These are phyloP conservation scores for Vachellia pachyceras DNA, from an alignment of 306 rosid genomes.

Conservation along the genomic window DNA sequence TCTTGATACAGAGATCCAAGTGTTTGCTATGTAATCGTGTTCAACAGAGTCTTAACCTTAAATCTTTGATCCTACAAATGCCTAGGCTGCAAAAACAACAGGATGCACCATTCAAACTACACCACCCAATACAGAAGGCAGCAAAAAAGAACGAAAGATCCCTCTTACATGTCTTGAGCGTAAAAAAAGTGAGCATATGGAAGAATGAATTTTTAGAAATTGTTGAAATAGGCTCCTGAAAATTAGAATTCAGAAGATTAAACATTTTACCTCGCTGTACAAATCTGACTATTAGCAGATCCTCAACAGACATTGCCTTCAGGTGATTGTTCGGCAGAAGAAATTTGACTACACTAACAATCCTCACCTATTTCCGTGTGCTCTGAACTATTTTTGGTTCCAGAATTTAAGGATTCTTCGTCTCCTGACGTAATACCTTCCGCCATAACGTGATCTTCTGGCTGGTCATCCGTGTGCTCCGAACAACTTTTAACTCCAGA, in stretches of 20 bases:
- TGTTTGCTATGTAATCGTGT: constrained; percentile 54
- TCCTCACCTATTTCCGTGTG: constrained; percentile 53
- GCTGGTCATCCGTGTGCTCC: constrained; percentile 46
- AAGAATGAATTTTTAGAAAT: constrained; percentile 53
- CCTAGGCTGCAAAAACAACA: constrained; percentile 47
- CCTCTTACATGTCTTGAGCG: constrained; percentile 64
- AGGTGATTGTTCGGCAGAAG: constrained; percentile 57
- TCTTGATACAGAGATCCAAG: constrained; percentile 43
- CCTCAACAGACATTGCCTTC: constrained; percentile 53
- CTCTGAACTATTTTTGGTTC: constrained; percentile 41
- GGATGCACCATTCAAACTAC: constrained; percentile 57
- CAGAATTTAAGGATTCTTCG: neutral
- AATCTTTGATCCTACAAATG: constrained; percentile 57
- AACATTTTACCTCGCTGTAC: constrained; percentile 86
- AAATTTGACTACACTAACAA: constrained; percentile 39
- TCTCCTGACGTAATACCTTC: neutral
- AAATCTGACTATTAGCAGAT: constrained; percentile 58
- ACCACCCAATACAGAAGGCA: constrained; percentile 60
- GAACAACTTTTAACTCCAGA: constrained; percentile 18
- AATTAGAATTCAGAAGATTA: constrained; percentile 56
- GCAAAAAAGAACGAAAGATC: constrained; percentile 61
- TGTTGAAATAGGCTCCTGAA: constrained; percentile 52
- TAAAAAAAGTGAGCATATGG: constrained; percentile 44
- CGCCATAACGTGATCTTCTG: constrained; percentile 29
- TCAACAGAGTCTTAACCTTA: constrained; percentile 48